A percentile compares a stretch with the other conserved stretches of the same genome.
phyloP scores from a whole-genome alignment of 495 filamentous ascomycete genomes.

The Hypoxylon crocopeplum region DNA sequence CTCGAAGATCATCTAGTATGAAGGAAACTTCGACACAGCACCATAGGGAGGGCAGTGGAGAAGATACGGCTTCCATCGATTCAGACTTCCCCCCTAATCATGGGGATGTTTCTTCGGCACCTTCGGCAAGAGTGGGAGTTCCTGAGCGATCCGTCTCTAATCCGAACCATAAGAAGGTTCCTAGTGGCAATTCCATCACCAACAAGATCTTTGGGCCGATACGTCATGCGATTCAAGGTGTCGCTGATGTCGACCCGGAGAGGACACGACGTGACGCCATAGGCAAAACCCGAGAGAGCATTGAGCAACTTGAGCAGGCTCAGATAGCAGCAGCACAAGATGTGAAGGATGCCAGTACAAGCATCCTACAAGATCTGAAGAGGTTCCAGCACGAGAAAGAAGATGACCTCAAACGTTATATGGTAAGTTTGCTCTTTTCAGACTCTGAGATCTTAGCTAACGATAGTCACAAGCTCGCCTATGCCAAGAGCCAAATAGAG shows the following conservation, averaged over 20 bases:
- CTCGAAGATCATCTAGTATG: slow-evolving; percentile 69
- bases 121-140: slow-evolving; percentile 65
- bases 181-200: slow-evolving; percentile 80
- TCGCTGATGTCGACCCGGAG: slow-evolving; percentile 95
- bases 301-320: slow-evolving; percentile 83
- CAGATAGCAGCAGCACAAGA: slow-evolving; percentile 85
- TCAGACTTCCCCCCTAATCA: slow-evolving; percentile 94
- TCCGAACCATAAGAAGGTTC: slow-evolving; percentile 70
- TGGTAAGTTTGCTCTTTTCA: slow-evolving; percentile 67
- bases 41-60: slow-evolving; percentile 55
- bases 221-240: slow-evolving; percentile 92
- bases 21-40: slow-evolving; percentile 56
- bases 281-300: slow-evolving; percentile 85
- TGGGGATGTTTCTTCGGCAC: slow-evolving; percentile 66
- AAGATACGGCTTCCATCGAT: slow-evolving; percentile 85
- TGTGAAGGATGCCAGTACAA: slow-evolving; percentile 86
- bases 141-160: slow-evolving; percentile 51
- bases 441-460: slow-evolving; percentile 3
- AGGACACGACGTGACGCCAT: slow-evolving; percentile 90
- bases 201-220: slow-evolving; percentile 95
- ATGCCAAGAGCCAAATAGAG: slow-evolving; percentile 92
- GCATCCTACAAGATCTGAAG: slow-evolving; percentile 86
- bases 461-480: slow-evolving; percentile 72
- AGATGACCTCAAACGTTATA: slow-evolving; percentile 89
- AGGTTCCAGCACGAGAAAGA: slow-evolving; percentile 95